phyloP scores from a whole-genome alignment of 2,329 filamentous ascomycete genomes.

The Hymenoscyphus occultus region DNA sequence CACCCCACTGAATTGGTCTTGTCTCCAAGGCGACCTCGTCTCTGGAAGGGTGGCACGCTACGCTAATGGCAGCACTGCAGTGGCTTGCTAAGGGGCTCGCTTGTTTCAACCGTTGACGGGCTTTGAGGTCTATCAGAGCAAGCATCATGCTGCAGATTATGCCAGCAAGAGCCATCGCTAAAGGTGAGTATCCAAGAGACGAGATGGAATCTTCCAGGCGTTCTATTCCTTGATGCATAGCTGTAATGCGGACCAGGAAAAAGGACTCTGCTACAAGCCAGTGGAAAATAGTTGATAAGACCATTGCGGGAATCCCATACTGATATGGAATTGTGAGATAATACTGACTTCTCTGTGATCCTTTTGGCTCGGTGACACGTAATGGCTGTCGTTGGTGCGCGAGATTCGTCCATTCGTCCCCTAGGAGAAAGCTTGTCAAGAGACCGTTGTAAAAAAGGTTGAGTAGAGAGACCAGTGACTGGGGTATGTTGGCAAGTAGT shows the following conservation, averaged over 20 bases:
- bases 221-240: not conserved
- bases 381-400: not conserved
- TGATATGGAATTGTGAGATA: not conserved
- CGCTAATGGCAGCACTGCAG: not conserved
- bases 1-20: not conserved
- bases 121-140: not conserved
- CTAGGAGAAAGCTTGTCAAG: not conserved
- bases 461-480: not conserved
- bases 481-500: not conserved
- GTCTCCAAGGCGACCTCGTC: not conserved
- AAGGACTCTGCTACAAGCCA: not conserved
- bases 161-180: not conserved
- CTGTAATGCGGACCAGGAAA: not conserved
- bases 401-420: not conserved
- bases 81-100: not conserved
- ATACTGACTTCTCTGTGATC: not conserved
- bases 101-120: not conserved
- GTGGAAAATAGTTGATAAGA: not conserved
- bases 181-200: not conserved
- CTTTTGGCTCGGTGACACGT: not conserved
- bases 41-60: not conserved
- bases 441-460: not conserved
- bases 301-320: not conserved
- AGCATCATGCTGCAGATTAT: not conserved
- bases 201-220: not conserved